Evolutionary conservation across 352 stramenopile species (phyloP), one percentile per base, ranked within the genome.

Genomic region (Pythium phragmitis): DNA sequence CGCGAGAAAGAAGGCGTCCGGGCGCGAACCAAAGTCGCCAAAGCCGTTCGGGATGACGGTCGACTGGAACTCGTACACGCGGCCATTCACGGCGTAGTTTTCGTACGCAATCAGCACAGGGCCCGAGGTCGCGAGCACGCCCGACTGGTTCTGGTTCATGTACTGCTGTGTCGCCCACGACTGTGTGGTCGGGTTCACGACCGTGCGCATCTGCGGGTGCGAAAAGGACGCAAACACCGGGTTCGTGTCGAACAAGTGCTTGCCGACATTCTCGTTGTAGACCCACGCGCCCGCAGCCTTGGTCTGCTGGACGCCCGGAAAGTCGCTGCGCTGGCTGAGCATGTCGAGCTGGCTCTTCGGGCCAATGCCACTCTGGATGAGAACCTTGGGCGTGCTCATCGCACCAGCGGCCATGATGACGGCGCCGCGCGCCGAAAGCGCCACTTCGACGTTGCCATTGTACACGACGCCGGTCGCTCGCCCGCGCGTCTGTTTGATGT

Each of bases 361-460:
- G 7, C 88, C 89, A 33, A 97, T 80, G 17, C 84, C 88, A 45
- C 72, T 89, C 53, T 91, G 75, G 63, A 94, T 86, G 17, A 97
- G 76, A 5, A 96, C 60, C 59, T 95, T 84, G 4, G 89, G 88
- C 39, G 87, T 91, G 49, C 69, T 76, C 55, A 91, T 58, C 3
- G 89, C 80, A 9, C 87, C 87, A 3, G 80, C 80, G n/a, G 79
- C 76, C 53, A 97, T 58, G 46, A 96, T 74, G 30, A 96, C 88
- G 26, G 85, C 82, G 5, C 76, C 82, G 7, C 65, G 54, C 7
- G 65, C 60, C 14, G 65, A 73, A n/a, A 87, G 62, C 5, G 62
- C 16, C 16, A 70, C 72, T 28, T 71, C 68, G 12, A 43, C 12
- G 49, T 51, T 51, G 1, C 12, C 39, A 23, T 52, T 48, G 69